phyloP scores from a whole-genome alignment of 1,284 basidiomycete species.

The Polyporus tsugae region DNA sequence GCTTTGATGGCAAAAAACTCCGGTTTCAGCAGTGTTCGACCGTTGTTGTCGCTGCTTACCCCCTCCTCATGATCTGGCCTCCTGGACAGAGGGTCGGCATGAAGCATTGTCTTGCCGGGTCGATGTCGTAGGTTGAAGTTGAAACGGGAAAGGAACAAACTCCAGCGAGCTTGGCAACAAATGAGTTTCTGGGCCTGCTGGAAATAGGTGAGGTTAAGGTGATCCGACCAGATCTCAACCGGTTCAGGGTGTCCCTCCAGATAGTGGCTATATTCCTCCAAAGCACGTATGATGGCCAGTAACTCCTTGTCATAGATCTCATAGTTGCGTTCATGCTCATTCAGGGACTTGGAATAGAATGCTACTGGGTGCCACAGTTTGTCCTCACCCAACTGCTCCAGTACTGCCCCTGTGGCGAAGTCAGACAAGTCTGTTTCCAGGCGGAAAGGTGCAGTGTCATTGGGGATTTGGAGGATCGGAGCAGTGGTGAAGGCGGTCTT shows the following conservation, averaged over 20 bases:
- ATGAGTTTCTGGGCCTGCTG: conserved; percentile 45
- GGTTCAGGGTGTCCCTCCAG: conserved; percentile 31
- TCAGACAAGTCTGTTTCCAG: conserved; percentile 13
- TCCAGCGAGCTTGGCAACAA: conserved; percentile 51
- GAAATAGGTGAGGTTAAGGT: conserved; percentile 55
- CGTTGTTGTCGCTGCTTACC: too few relatives aligned
- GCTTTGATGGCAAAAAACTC: too few relatives aligned
- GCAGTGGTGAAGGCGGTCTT: conserved; percentile 27
- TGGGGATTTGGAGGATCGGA: not conserved
- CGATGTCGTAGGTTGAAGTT: conserved; percentile 48
- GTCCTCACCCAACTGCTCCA: conserved; percentile 18
- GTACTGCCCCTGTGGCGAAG: conserved; percentile 20
- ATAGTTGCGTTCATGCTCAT: conserved; percentile 41
- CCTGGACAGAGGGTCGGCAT: conserved; percentile 52
- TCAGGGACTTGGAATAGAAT: conserved; percentile 17
- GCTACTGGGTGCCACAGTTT: conserved; percentile 24
- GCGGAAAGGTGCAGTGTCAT: not conserved
- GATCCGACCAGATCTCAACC: conserved; percentile 45
- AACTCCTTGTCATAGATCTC: conserved; percentile 49
- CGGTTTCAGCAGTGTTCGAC: too few relatives aligned
- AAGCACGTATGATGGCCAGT: conserved; percentile 42
- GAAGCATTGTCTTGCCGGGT: conserved; percentile 44
- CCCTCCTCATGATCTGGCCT: conserved; percentile 42
- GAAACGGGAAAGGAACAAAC: conserved; percentile 43
- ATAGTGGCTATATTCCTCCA: conserved; percentile 46